A percentile compares a stretch with the other conserved stretches of the same genome.
Evolutionary conservation across 257 asterid genomes (phyloP).

Genomic region (Rubia yunnanensis): DNA sequence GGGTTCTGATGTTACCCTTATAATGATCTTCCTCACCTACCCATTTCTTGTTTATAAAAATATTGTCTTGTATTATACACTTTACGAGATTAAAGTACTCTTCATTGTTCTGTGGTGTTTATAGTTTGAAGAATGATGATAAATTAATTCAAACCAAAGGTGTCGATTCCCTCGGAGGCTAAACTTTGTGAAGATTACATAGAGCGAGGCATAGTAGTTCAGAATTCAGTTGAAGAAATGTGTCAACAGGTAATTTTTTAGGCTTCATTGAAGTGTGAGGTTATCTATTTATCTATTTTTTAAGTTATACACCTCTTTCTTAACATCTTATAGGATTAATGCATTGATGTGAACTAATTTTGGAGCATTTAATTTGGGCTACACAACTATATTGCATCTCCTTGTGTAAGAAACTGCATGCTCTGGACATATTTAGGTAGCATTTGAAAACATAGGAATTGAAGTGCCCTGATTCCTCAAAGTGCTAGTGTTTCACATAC

Average conservation of each 20-base stretch:
- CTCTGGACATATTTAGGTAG: neutral
- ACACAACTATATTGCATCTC: neutral
- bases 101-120: slow-evolving; percentile 10
- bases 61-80: neutral
- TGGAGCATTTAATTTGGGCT: neutral
- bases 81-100: neutral
- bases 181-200: slow-evolving; percentile 91
- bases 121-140: slow-evolving; percentile 72
- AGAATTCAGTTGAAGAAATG: slow-evolving; percentile 80
- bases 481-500: neutral
- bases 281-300: neutral
- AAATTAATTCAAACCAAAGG: slow-evolving; percentile 82
- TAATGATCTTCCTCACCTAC: neutral
- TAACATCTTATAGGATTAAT: neutral
- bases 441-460: neutral
- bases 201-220: slow-evolving; percentile 88
- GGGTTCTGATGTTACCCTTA: neutral
- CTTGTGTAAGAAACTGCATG: neutral
- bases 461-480: neutral
- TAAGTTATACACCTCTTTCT: neutral
- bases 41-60: neutral
- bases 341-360: neutral
- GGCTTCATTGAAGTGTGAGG: neutral
- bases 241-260: slow-evolving; percentile 58
- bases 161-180: slow-evolving; percentile 84